Evolutionary conservation across 192 early-diverging fungal species (phyloP), one percentile per base, ranked within the genome.

Genomic region (Coemansia sp.): DNA sequence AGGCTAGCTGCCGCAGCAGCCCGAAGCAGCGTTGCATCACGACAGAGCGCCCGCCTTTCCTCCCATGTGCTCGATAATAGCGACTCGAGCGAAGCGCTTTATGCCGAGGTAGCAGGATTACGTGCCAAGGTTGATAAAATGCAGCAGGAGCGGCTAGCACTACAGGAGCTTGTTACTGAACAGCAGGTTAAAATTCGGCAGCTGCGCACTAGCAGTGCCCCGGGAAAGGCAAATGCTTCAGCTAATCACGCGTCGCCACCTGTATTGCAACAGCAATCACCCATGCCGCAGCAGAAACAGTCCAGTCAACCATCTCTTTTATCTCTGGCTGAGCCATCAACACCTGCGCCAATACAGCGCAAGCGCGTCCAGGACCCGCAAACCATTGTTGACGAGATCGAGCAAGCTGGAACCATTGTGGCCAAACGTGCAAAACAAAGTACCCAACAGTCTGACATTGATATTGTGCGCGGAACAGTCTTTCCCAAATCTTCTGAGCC

Each of bases 141-240:
- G 6, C 58, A 66, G 62, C 64, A 61, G 22, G 75, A 78, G 37
- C 58, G 53, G 42, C 57, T 50, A 2, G 75, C 75, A 14, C 51
- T 78, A 47, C 62, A 62, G 55, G 75, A 78, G 60, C 53, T 78
- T 12, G 60, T 78, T n/a, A 72, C 75, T 1, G 75, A 78, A 30
- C 75, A 78, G 48, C 75, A 78, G 23, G 69, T 78, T 30, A 68
- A 49, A 22, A 64, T 78, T 42, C 62, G 57, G 14, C 66, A 68
- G 37, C 70, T 78, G 41, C 69, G 75, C n/a, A 23, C 19, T 2
- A 53, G 67, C 46, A 22, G 7, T 30, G 27, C 7, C 7, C 27
- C 27, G 2, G 27, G 22, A 48, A 23, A 22, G 22, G 10, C 17
- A 17, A 45, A 18, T 45, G 43, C 27, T 30, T 5, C 7, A 7